phyloP scores from a whole-genome alignment of 2,329 filamentous ascomycete species.

The Kalaharituber pfeilii region DNA sequence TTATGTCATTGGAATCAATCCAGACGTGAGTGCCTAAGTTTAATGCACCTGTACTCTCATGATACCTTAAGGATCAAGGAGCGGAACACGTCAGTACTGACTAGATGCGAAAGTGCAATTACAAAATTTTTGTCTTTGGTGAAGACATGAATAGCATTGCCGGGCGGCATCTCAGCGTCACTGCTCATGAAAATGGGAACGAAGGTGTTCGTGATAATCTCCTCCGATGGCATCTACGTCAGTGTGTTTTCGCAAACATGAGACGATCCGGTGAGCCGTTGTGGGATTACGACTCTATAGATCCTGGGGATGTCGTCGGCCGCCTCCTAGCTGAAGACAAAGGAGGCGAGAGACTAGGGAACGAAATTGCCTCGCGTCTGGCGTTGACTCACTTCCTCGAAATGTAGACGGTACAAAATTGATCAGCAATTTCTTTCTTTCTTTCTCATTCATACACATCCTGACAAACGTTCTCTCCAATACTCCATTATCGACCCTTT shows the following conservation, averaged over 20 bases:
- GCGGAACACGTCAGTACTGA: not conserved
- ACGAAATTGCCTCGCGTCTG: not conserved
- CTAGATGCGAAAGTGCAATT: constrained; percentile 20
- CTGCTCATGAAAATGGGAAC: not conserved
- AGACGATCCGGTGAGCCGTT: constrained; percentile 20
- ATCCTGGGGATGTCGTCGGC: not conserved
- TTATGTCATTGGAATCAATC: constrained; percentile 22
- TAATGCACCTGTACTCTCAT: not conserved
- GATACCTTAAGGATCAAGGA: not conserved
- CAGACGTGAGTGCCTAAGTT: constrained; percentile 10
- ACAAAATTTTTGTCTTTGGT: constrained; percentile 21
- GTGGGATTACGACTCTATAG: not conserved
- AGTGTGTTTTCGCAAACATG: constrained; percentile 22
- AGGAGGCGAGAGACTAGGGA: not conserved
- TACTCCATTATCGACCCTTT: too few relatives aligned
- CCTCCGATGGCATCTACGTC: constrained; percentile 22
- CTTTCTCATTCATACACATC: too few relatives aligned
- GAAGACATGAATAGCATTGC: constrained; percentile 15
- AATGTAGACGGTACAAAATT: too few relatives aligned
- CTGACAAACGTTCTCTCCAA: too few relatives aligned
- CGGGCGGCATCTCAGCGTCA: constrained; percentile 14
- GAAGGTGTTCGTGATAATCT: constrained; percentile 15
- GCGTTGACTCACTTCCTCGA: not conserved
- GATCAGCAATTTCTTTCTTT: too few relatives aligned
- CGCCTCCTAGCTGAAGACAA: not conserved